Evolutionary conservation across 2,329 filamentous ascomycete genomes (phyloP), one percentile per base, ranked within the genome.

Genomic region (Colletotrichum phormii): DNA sequence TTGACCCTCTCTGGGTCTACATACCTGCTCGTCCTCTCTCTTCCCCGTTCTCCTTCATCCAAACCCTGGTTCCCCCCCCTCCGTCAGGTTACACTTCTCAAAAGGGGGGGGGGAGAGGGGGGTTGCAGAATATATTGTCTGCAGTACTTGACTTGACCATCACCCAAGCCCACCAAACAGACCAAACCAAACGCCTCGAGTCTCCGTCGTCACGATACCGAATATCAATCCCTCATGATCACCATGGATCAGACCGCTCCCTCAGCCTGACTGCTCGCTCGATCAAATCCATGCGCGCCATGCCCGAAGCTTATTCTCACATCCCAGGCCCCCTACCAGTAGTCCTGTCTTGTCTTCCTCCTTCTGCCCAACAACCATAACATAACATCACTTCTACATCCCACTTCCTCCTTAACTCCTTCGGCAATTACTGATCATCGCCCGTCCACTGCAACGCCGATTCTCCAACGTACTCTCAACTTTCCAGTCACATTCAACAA

Each of bases 301-400:
- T 70, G 67, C 60, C 70, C 59, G 60, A 72, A 72, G 65, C 70
- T 72, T 72, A 70, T 70, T 55, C 69, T 35, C 60, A 72, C 66
- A 49, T 64, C 59, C 66, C 66, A 51, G 59, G 15, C 59, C 70
- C 65, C 49, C 68, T 59, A 57, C 59, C 65, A 33, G 58, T 53
- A 26, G 13, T 42, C 37, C 13, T 53, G 42, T 46, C 58, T 67
- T 51, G 37, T 42, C 37, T 15, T 42, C 37, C 29, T 22, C 46
- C 66, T 26, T 51, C 42, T 24, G 46, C 61, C 33, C 49, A 26
- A 46, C 46, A 59, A 54, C 60, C 65, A 70, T 60, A 49, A 64
- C 70, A 70, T 64, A 72, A 70, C 65, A 64, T 72, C 42, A 49
- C 66, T 46, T 72, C 55, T 61, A 60, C 54, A 69, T 64, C 59